Conservation (phyloP, 192 early-diverging fungal genomes). For the Umbelopsis sp. region DNA sequence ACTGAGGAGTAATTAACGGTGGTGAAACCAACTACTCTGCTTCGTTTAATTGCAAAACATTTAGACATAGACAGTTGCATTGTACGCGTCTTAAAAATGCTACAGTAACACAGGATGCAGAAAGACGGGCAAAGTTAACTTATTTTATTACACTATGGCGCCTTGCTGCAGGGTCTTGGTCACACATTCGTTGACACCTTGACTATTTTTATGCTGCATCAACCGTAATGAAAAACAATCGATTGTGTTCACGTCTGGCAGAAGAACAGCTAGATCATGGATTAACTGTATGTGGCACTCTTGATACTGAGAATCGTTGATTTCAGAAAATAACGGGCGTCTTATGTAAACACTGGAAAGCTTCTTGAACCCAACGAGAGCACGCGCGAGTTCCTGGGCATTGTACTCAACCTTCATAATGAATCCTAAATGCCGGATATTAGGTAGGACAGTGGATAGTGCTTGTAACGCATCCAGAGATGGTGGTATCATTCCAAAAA, state of each 20-base stretch:
- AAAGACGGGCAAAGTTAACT: too few species aligned
- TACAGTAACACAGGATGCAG: too few species aligned
- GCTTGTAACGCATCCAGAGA: conserved; percentile 1
- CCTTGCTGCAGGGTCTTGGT: conserved; percentile 17
- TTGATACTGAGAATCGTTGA: neutral
- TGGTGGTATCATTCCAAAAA: conserved; percentile 16
- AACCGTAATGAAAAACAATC: neutral
- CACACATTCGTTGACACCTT: neutral
- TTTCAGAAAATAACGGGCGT: conserved; percentile 1
- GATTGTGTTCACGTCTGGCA: neutral
- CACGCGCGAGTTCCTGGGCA: neutral
- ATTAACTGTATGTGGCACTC: neutral
- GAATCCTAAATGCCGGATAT: conserved; percentile 7
- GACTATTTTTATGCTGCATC: neutral
- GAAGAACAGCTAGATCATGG: neutral
- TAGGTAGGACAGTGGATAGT: neutral
- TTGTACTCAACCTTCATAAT: neutral
- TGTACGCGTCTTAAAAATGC: too few species aligned
- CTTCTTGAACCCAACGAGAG: conserved; percentile 16
- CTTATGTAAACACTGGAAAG: neutral
- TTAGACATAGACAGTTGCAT: too few species aligned
- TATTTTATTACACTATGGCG: neutral
- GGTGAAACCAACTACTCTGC: too few species aligned
- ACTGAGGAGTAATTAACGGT: too few species aligned
- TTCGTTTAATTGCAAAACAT: too few species aligned